Evolutionary conservation across 345 rosid genomes (phyloP), one percentile per base, ranked within the genome.

Genomic region (Alliaria petiolata): DNA sequence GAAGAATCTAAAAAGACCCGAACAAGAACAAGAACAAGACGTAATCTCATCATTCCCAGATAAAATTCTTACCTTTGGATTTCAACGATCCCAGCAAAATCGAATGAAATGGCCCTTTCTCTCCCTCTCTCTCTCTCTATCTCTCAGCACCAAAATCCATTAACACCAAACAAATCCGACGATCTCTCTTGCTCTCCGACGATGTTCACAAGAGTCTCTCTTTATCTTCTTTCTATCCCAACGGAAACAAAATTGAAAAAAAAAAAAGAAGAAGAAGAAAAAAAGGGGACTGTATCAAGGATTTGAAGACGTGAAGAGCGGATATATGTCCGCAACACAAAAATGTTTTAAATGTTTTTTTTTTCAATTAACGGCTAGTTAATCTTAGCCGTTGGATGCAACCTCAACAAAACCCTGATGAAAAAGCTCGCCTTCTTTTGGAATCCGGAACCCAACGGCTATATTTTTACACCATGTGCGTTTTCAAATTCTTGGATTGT

Each of bases 321-420:
- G 89, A 84, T 81, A 62, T 83, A 77, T 83, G 95, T 88, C 92
- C 65, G 83, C 70, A 71, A 64, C 77, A 61, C 26, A 50, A 30
- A 47, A 5, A 53, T 35, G 15, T 43, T n/a, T n/a, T n/a, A n/a
- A n/a, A n/a, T 5, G 10, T 38, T 46, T 25, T 25, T 53, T 6
- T 80, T n/a, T n/a, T n/a, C n/a, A 89, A 61, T 28, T 15, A 92
- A 92, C 93, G 92, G 96, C 93, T 90, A 90, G 87, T 85, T 44
- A 73, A 80, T 70, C 0, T 0, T 13, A 77, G 69, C 98, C 96
- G 88, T 85, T 62, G 11, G 93, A 89, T 91, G 70, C 7, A 12
- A 8, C 53, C 50, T 22, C 2, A 14, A 22, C 5, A n/a, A 70
- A 52, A 19, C 35, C 20, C 16, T 26, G 69, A 77, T 75, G 58